A percentile compares a stretch with the other conserved stretches of the same genome.
Conservation (phyloP, 805 yeast species). For the Clavispora phyllophila region DNA sequence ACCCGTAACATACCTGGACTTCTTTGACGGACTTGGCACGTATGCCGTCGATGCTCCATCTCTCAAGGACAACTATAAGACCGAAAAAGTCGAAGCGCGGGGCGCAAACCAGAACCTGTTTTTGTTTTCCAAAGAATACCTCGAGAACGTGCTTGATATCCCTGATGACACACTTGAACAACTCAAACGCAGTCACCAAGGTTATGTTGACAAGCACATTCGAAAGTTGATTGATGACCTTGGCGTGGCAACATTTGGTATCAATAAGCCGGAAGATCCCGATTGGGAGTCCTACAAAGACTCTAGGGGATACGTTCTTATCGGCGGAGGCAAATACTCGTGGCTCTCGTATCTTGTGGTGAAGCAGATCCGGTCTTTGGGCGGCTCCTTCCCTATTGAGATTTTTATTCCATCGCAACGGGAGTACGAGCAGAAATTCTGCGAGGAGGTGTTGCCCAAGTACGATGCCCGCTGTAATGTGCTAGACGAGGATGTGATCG, state of each 20-base stretch:
- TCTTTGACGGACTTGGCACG: slow-evolving; percentile 29
- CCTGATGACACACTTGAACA: slow-evolving; percentile 27
- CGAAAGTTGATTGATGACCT: slow-evolving; percentile 21
- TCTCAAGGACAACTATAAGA: slow-evolving; percentile 38
- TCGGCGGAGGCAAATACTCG: slow-evolving; percentile 49
- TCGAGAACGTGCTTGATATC: slow-evolving; percentile 39
- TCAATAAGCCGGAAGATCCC: slow-evolving; percentile 27
- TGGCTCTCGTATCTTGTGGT: slow-evolving; percentile 49
- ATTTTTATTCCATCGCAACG: slow-evolving; percentile 39
- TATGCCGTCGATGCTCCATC: slow-evolving; percentile 35
- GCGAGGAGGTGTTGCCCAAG: slow-evolving; percentile 39
- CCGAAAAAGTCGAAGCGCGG: slow-evolving; percentile 40
- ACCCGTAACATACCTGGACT: background rate
- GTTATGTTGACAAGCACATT: slow-evolving; percentile 28
- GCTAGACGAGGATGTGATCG: slow-evolving; percentile 27
- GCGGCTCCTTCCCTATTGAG: slow-evolving; percentile 47
- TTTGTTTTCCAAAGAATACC: slow-evolving; percentile 42
- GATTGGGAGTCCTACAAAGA: slow-evolving; percentile 33
- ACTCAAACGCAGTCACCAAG: slow-evolving; percentile 34
- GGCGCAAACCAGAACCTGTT: slow-evolving; percentile 37
- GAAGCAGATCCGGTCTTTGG: slow-evolving; percentile 40
- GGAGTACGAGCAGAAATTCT: slow-evolving; percentile 45
- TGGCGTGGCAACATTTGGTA: slow-evolving; percentile 33
- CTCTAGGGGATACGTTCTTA: slow-evolving; percentile 40
- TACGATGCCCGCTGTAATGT: slow-evolving; percentile 45